phyloP scores from a whole-genome alignment of 352 stramenopile species.

The Phytophthora vignae region DNA sequence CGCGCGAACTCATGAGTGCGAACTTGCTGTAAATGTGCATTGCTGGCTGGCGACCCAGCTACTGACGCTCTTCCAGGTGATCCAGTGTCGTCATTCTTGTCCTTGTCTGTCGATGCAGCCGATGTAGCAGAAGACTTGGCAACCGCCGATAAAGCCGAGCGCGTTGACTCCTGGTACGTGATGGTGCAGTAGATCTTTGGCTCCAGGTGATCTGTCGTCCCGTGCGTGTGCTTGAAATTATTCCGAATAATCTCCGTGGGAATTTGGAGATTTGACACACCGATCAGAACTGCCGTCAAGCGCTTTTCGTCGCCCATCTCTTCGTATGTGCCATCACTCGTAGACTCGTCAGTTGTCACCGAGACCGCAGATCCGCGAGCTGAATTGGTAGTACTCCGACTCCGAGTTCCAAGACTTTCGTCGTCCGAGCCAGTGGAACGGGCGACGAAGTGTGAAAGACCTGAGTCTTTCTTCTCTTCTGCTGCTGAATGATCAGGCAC shows the following conservation, averaged over 20 bases:
- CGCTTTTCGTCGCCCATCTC: conserved; percentile 73
- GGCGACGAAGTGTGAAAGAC: conserved; percentile 35
- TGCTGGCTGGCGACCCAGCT: conserved; percentile 14
- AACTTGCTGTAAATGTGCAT: conserved; percentile 58
- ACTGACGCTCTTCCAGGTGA: conserved; percentile 13
- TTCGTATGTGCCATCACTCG: conserved; percentile 67
- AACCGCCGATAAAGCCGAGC: conserved; percentile 73
- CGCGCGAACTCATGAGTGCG: conserved; percentile 68
- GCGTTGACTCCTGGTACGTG: conserved; percentile 79
- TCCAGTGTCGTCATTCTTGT: conserved; percentile 22
- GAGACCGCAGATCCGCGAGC: conserved; percentile 48
- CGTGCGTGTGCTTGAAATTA: conserved; percentile 49
- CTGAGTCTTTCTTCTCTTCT: conserved; percentile 42
- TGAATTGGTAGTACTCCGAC: conserved; percentile 31
- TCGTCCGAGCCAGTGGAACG: conserved; percentile 19
- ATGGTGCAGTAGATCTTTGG: conserved; percentile 88
- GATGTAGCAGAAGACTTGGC: conserved; percentile 47
- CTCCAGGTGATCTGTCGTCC: conserved; percentile 40
- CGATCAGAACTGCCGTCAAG: conserved; percentile 76
- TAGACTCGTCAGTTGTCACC: conserved; percentile 72
- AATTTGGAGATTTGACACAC: conserved; percentile 78
- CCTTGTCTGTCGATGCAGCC: conserved; percentile 14
- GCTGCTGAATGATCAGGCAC: conserved; percentile 20
- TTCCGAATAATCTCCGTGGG: conserved; percentile 41
- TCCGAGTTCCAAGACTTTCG: conserved; percentile 23